These are phyloP conservation scores for Termitomyces sp. DNA, from an alignment of 768 basidiomycete genomes.

Conservation along the genomic window DNA sequence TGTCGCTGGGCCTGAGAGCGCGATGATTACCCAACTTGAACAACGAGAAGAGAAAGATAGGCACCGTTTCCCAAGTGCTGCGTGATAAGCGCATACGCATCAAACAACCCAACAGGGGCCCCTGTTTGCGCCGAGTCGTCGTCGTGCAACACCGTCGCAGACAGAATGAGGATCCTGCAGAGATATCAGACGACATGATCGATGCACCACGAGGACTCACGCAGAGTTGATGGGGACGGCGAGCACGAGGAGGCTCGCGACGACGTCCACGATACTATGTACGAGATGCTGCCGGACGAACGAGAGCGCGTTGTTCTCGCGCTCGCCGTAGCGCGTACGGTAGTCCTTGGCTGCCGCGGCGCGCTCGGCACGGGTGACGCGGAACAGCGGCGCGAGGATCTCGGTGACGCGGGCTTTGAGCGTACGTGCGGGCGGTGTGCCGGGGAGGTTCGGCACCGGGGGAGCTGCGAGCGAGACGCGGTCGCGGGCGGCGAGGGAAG, in stretches of 20 bases:
- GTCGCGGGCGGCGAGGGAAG: constrained; percentile 28
- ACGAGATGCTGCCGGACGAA: constrained; percentile 50
- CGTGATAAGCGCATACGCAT: constrained; percentile 59
- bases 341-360: constrained; percentile 24
- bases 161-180: constrained; percentile 62
- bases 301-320: constrained; percentile 37
- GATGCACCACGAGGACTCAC: constrained; percentile 28
- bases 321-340: constrained; percentile 35
- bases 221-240: constrained; percentile 75
- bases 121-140: constrained; percentile 15
- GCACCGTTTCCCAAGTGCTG: constrained; percentile 50
- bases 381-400: constrained; percentile 19
- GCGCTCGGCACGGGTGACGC: constrained; percentile 25
- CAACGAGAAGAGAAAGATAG: neutral
- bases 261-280: constrained; percentile 53
- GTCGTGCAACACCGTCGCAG: constrained; percentile 63
- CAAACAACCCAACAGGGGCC: constrained; percentile 60
- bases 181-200: neutral
- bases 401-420: constrained; percentile 6
- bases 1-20: constrained; percentile 46
- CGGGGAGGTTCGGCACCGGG: constrained; percentile 7
- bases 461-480: constrained; percentile 22
- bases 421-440: constrained; percentile 1
- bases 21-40: constrained; percentile 9
- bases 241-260: constrained; percentile 53